phyloP scores from a whole-genome alignment of 306 rosid species.

The Pyrus bretschneideri region DNA sequence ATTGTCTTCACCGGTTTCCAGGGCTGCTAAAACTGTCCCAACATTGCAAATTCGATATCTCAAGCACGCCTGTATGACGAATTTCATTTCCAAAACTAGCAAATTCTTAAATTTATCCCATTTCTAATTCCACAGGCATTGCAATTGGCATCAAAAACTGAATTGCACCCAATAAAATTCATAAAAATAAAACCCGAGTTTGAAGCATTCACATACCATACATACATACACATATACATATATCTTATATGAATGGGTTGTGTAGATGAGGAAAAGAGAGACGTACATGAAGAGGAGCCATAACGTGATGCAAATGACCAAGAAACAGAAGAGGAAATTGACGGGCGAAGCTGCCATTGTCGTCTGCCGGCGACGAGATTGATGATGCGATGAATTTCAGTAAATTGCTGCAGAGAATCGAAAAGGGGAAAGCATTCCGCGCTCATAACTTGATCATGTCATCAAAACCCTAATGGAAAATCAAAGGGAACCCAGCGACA shows the following conservation, averaged over 20 bases:
- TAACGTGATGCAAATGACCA: conserved; percentile 61
- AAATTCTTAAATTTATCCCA: background rate
- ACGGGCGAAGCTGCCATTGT: conserved; percentile 87
- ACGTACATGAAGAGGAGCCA: conserved; percentile 87
- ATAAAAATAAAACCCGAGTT: background rate
- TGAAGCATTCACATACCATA: background rate
- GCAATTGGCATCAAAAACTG: background rate
- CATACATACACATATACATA: background rate
- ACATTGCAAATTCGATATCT: background rate
- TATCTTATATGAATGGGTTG: background rate
- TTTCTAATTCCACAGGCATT: background rate
- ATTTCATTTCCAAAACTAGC: background rate
- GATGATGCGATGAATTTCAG: conserved; percentile 13
- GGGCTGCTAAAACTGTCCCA: background rate
- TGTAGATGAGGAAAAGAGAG: background rate
- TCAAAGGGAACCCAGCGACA: background rate
- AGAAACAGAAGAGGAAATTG: conserved; percentile 72
- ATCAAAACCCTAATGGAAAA: conserved; percentile 40
- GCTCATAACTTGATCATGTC: conserved; percentile 35
- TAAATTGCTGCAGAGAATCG: conserved; percentile 36
- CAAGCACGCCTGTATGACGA: background rate
- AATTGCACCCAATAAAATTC: background rate
- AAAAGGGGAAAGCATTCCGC: conserved; percentile 10
- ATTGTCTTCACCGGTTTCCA: background rate
- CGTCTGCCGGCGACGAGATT: background rate